phyloP scores from a whole-genome alignment of 306 rosid species.

The Citrullus amarus region DNA sequence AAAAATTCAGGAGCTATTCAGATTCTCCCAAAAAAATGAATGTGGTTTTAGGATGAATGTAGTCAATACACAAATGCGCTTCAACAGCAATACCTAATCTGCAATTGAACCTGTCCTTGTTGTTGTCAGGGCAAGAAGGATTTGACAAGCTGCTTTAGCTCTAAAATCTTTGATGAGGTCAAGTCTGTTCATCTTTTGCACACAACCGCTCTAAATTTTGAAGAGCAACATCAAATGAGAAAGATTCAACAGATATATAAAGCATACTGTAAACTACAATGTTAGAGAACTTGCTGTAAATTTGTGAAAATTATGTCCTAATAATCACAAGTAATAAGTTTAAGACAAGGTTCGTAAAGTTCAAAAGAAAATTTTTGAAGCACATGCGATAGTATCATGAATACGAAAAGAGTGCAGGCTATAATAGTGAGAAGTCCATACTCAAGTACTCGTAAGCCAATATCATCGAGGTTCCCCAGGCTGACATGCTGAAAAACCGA shows the following conservation, averaged over 20 bases:
- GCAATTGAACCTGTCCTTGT: background rate
- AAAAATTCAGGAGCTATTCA: background rate
- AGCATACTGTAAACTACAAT: too few relatives aligned
- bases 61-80: constrained; percentile 2
- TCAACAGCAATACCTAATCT: background rate
- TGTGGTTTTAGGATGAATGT: background rate
- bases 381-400: too few relatives aligned
- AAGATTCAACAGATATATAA: background rate
- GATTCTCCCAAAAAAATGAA: background rate
- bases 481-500: constrained; percentile 87
- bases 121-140: background rate
- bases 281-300: too few relatives aligned
- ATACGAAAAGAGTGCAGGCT: background rate
- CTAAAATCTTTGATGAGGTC: background rate
- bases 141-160: background rate
- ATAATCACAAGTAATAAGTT: too few relatives aligned
- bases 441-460: constrained; percentile 83
- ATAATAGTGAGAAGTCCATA: constrained; percentile 23
- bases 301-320: background rate
- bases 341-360: too few relatives aligned
- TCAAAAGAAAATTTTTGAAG: too few relatives aligned
- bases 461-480: constrained; percentile 97
- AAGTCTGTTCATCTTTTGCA: constrained; percentile 41
- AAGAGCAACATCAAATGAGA: constrained; percentile 2
- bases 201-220: constrained; percentile 66